Conservation (phyloP, 1,284 basidiomycete species). For the Coriolopsis trogii region DNA sequence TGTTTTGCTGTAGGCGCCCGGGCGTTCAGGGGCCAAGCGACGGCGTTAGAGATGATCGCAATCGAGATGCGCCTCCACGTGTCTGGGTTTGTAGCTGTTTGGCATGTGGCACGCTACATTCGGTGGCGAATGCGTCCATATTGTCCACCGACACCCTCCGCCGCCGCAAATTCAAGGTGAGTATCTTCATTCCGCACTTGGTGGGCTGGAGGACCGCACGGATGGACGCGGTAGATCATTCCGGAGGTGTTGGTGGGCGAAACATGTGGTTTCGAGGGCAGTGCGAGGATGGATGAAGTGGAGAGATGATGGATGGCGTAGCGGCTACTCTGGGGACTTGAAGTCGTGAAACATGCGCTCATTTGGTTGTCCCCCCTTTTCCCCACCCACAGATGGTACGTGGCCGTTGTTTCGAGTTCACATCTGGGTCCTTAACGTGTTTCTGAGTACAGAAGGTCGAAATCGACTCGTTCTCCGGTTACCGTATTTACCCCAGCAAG, state of each 20-base stretch:
- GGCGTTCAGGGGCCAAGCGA: too few relatives aligned
- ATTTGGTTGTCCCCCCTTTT: conserved; percentile 2
- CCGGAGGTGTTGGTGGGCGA: conserved; percentile 7
- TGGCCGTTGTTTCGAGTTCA: conserved; percentile 11
- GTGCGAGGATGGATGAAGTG: conserved; percentile 16
- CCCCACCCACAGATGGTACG: conserved; percentile 52
- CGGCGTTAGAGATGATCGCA: too few relatives aligned
- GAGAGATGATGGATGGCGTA: conserved; percentile 12
- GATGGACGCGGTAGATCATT: background rate
- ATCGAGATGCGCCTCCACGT: too few relatives aligned
- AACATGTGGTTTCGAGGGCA: background rate
- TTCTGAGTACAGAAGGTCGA: conserved; percentile 86
- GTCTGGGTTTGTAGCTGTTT: conserved; percentile 11
- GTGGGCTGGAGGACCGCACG: background rate
- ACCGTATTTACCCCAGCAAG: conserved; percentile 95
- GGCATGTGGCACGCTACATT: conserved; percentile 18
- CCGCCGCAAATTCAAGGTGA: conserved; percentile 27
- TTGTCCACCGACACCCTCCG: conserved; percentile 20
- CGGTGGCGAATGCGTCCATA: conserved; percentile 11
- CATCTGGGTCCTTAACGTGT: conserved; percentile 22
- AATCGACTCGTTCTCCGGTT: conserved; percentile 95
- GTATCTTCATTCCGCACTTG: conserved; percentile 8
- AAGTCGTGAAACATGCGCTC: too few relatives aligned
- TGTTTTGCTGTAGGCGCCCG: too few relatives aligned
- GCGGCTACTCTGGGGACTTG: background rate